These are phyloP conservation scores for Phytopythium litorale DNA, from an alignment of 352 stramenopile species.

Conservation along the genomic window DNA sequence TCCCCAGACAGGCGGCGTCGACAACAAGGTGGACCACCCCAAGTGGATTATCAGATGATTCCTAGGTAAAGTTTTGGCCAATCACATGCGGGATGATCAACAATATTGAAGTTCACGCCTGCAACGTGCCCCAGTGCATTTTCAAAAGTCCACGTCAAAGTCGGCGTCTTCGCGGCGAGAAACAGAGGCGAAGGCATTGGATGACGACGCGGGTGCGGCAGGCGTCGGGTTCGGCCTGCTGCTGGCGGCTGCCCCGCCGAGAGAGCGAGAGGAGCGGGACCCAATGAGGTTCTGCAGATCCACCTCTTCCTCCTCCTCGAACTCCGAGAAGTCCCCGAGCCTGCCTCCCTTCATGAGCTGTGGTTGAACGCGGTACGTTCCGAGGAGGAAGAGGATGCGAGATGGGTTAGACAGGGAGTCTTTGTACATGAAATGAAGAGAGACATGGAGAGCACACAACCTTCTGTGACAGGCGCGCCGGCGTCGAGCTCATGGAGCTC, in stretches of 20 bases:
- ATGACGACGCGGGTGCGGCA: background rate
- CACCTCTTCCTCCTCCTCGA: conserved; percentile 76
- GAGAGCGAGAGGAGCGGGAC: conserved; percentile 3
- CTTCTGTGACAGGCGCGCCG: conserved; percentile 62
- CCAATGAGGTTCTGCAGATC: conserved; percentile 78
- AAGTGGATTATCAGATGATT: background rate
- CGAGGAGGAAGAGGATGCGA: background rate
- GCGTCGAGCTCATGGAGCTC: conserved; percentile 55
- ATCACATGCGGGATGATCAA: background rate
- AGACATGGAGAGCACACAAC: conserved; percentile 14
- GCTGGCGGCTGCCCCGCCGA: background rate
- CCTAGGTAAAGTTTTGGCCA: background rate
- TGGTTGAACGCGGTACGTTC: background rate
- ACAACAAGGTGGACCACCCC: background rate
- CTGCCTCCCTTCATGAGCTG: conserved; percentile 70
- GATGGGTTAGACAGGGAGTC: background rate
- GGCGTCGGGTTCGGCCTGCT: background rate
- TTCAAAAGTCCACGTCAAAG: conserved; percentile 62
- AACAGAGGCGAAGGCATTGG: background rate
- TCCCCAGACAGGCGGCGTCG: background rate
- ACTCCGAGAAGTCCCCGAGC: conserved; percentile 76
- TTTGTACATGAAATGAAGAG: too few species aligned
- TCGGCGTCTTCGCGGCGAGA: conserved; percentile 28
- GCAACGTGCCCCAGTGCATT: background rate
- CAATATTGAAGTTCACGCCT: background rate